Conservation (phyloP, 345 rosid species). For the Turritis glabra region DNA sequence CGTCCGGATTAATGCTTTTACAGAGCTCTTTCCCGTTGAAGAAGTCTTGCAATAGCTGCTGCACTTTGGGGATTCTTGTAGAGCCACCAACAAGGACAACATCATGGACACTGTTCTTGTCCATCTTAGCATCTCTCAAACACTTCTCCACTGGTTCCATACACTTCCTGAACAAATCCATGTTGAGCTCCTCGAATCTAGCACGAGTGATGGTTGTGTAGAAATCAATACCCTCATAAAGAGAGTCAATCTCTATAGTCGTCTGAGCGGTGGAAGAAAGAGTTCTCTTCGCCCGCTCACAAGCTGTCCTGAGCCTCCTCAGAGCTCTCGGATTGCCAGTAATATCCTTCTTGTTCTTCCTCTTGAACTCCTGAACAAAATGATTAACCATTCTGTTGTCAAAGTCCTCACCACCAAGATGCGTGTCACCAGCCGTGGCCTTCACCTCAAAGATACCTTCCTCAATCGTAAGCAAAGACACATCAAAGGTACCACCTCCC, state of each 20-base stretch:
- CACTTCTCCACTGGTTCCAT: slow-evolving; percentile 64
- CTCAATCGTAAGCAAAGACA: slow-evolving; percentile 60
- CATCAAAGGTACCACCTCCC: slow-evolving; percentile 71
- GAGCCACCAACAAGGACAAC: slow-evolving; percentile 66
- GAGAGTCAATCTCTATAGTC: slow-evolving; percentile 57
- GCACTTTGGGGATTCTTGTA: slow-evolving; percentile 60
- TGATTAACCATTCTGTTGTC: slow-evolving; percentile 65
- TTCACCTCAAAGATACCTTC: slow-evolving; percentile 63
- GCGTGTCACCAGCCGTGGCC: slow-evolving; percentile 66
- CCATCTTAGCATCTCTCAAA: slow-evolving; percentile 70
- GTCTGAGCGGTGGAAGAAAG: slow-evolving; percentile 68
- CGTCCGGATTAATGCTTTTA: slow-evolving; percentile 63
- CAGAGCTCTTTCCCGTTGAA: slow-evolving; percentile 62
- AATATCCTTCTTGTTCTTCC: slow-evolving; percentile 60
- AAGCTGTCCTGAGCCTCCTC: slow-evolving; percentile 72
- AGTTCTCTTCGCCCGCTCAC: slow-evolving; percentile 68
- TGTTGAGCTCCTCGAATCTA: slow-evolving; percentile 53
- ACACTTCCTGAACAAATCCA: slow-evolving; percentile 57
- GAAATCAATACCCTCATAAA: slow-evolving; percentile 56
- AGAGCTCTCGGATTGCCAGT: slow-evolving; percentile 53
- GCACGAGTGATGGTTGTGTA: slow-evolving; percentile 55
- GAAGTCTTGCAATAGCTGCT: slow-evolving; percentile 55
- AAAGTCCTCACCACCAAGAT: slow-evolving; percentile 51
- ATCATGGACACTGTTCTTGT: slow-evolving; percentile 55
- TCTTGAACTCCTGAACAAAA: slow-evolving; percentile 60